Conservation (phyloP, 352 stramenopile genomes). For the Hyaloperonospora arabidopsidis region DNA sequence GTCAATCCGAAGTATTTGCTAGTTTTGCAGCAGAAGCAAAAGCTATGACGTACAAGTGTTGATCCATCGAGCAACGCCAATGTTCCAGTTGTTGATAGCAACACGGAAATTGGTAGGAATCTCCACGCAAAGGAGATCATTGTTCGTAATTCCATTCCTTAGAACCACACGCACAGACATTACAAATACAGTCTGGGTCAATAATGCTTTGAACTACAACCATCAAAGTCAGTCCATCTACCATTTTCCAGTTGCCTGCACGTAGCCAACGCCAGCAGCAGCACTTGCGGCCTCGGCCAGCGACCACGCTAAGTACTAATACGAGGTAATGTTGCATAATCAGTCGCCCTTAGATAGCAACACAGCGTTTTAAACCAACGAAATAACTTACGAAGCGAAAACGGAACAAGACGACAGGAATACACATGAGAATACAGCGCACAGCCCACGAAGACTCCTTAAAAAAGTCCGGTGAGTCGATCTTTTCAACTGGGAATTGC, state of each 20-base stretch:
- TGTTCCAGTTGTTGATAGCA: slow-evolving; percentile 87
- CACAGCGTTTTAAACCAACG: not conserved
- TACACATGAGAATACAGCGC: slow-evolving; percentile 65
- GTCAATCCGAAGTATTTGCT: slow-evolving; percentile 1
- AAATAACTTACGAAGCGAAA: slow-evolving; percentile 68
- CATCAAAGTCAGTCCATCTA: slow-evolving; percentile 10
- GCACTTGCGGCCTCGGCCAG: slow-evolving; percentile 67
- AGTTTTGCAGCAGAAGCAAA: not conserved
- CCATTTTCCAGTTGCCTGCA: slow-evolving; percentile 70
- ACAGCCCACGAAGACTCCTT: slow-evolving; percentile 45
- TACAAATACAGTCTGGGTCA: no score
- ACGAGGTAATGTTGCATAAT: not conserved
- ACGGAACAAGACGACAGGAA: slow-evolving; percentile 71
- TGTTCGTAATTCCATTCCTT: slow-evolving; percentile 84
- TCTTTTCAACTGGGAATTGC: slow-evolving; percentile 68
- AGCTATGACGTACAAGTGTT: slow-evolving; percentile 58
- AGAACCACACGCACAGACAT: not conserved
- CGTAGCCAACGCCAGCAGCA: slow-evolving; percentile 71
- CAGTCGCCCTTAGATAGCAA: not conserved
- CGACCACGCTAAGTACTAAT: slow-evolving; percentile 83
- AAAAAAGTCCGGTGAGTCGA: slow-evolving; percentile 72
- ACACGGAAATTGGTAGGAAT: slow-evolving; percentile 82
- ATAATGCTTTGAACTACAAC: not conserved
- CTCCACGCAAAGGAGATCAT: slow-evolving; percentile 78
- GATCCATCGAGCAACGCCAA: slow-evolving; percentile 76